Base-by-base conservation (phyloP, 2,329 filamentous ascomycete species). In the Fusarium oxysporum region DNA sequence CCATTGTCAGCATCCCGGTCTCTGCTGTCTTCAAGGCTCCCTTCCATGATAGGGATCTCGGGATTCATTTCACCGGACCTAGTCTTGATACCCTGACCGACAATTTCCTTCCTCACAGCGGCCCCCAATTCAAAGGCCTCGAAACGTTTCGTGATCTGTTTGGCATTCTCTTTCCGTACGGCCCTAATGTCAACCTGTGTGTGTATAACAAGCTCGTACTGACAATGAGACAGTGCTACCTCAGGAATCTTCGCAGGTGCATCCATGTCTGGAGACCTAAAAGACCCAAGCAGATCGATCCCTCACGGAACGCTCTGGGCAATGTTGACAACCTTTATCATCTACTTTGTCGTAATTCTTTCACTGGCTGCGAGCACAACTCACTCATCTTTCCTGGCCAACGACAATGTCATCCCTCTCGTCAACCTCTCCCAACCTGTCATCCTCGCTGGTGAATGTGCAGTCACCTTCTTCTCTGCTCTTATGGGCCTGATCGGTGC, bases 181-280 rank as follows among this genome's bases (percentile, higher is more conserved):
- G 70, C 4, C 41, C 50, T 32, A 16, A 51, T 43, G 13, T 45
- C 14, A 33, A 30, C 40, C n/a, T 7, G 45, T 14, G 16, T 32
- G 13, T 28, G 25, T 50, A 14, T 23, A 23, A 14, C 14, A 28
- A 19, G 14, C n/a, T 32, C 9, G 3, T 50, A 40, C 57, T 71
- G 21, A 69, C 70, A 45, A 17, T 10, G 13, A 14, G 53, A 14
- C 19, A 83, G 82, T 41, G 86, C 86, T 28, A 89, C 87, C 2
- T 88, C 84, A 6, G 87, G 88, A 30, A 90, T 89, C 70, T 88
- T 89, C 79, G 87, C 90, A 66, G 95, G 95, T 23, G 94, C 94
- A 11, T 96, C 93, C 75, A 97, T 97, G 94, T 97, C 94, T 12
- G 94, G 94, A 23, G 94, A 97, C 79, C 82, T 97, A 55, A 92